Evolutionary conservation across 768 basidiomycete genomes (phyloP).

Genomic region (Suillus weaverae): DNA sequence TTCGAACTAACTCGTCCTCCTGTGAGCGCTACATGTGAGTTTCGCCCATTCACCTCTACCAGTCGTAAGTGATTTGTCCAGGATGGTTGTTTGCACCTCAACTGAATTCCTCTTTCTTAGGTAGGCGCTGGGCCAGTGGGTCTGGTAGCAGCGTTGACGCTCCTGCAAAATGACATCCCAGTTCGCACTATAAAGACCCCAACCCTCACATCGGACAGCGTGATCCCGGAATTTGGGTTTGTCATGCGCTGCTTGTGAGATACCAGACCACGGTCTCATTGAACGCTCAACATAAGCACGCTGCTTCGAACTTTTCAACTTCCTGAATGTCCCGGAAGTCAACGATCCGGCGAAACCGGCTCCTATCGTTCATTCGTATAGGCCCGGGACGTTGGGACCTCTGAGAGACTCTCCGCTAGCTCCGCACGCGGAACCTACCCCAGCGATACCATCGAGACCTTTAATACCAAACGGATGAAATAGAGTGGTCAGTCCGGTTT

Average conservation of each 20-base stretch:
- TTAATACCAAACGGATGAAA: constrained; percentile 13
- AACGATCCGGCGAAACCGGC: constrained; percentile 28
- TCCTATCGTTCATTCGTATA: constrained; percentile 35
- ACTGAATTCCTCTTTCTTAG: constrained; percentile 20
- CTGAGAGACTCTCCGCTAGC: constrained; percentile 14
- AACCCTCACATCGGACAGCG: constrained; percentile 37
- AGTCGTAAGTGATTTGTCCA: neutral
- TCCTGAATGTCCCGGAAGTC: constrained; percentile 38
- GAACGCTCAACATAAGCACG: constrained; percentile 34
- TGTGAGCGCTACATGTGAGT: neutral
- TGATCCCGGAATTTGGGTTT: constrained; percentile 39
- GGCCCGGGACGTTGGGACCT: constrained; percentile 10
- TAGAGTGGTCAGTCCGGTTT: constrained; percentile 32
- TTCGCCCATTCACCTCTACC: neutral
- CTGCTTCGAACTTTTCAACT: constrained; percentile 15
- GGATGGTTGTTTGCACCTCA: neutral
- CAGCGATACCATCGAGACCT: constrained; percentile 21
- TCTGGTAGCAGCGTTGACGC: constrained; percentile 41
- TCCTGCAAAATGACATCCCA: constrained; percentile 31
- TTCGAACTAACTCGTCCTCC: neutral
- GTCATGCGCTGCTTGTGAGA: neutral
- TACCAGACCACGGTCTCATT: neutral
- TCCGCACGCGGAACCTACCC: constrained; percentile 18
- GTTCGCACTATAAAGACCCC: constrained; percentile 11
- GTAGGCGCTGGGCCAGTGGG: constrained; percentile 49